phyloP scores from a whole-genome alignment of 2,329 filamentous ascomycete species.

The Curvularia sp. region DNA sequence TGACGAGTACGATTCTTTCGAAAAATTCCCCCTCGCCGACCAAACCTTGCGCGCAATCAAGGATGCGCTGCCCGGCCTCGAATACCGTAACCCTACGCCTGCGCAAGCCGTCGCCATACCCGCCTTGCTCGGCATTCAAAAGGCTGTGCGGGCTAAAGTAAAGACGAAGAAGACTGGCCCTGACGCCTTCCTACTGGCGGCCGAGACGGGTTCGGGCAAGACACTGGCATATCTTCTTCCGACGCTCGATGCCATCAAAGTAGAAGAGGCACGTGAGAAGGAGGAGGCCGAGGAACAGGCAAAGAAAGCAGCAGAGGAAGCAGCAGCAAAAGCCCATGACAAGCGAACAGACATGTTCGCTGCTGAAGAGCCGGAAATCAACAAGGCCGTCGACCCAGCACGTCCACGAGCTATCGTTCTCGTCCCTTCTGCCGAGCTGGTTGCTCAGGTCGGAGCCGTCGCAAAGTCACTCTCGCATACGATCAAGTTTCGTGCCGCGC shows the following conservation, averaged over 20 bases:
- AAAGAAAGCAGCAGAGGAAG: constrained; percentile 60
- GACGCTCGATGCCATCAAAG: constrained; percentile 82
- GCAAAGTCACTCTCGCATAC: constrained; percentile 84
- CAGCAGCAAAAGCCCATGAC: constrained; percentile 35
- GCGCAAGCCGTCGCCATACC: constrained; percentile 91
- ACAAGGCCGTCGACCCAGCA: constrained; percentile 71
- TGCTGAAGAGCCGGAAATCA: constrained; percentile 63
- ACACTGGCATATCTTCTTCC: constrained; percentile 92
- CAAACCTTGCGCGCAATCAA: constrained; percentile 73
- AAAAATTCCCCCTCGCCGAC: constrained; percentile 78
- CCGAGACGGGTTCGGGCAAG: constrained; percentile 97
- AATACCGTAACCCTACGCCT: constrained; percentile 81
- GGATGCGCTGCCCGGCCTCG: constrained; percentile 78
- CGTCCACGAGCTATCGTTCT: constrained; percentile 85
- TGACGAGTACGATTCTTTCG: constrained; percentile 75
- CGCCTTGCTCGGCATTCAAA: constrained; percentile 69
- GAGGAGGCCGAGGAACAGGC: constrained; percentile 57
- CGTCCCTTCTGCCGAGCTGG: constrained; percentile 90
- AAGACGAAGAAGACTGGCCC: constrained; percentile 50
- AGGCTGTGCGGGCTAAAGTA: constrained; percentile 42
- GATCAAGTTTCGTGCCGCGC: constrained; percentile 83
- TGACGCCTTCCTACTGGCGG: constrained; percentile 80
- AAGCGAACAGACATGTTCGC: constrained; percentile 62
- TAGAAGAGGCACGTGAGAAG: constrained; percentile 65
- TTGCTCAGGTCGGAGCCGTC: constrained; percentile 81